Conservation (phyloP, 495 filamentous ascomycete genomes). For the Acidomyces sp. region DNA sequence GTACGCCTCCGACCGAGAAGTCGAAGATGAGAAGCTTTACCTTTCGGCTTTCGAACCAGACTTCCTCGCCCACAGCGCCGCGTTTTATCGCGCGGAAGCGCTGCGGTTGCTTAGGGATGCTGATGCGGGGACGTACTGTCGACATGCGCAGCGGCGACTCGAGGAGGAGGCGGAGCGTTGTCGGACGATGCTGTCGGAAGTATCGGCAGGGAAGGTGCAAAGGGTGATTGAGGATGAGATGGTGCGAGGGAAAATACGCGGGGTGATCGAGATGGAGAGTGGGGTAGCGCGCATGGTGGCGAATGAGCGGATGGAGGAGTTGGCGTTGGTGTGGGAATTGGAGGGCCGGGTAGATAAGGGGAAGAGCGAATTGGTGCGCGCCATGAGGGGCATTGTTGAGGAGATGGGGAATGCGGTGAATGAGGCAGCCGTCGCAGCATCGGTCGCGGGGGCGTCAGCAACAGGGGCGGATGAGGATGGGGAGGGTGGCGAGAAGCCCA, state of each 20-base stretch:
- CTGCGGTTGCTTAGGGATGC: slow-evolving; percentile 57
- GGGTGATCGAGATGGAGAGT: slow-evolving; percentile 74
- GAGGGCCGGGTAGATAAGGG: slow-evolving; percentile 65
- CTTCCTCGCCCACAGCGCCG: slow-evolving; percentile 54
- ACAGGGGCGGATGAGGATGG: slow-evolving; percentile 19
- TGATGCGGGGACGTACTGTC: slow-evolving; percentile 73
- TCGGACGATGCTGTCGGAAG: slow-evolving; percentile 55
- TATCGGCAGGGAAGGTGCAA: slow-evolving; percentile 61
- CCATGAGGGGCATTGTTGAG: slow-evolving; percentile 59
- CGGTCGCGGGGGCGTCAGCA: slow-evolving; percentile 17
- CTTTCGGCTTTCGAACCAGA: slow-evolving; percentile 66
- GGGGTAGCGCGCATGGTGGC: slow-evolving; percentile 86
- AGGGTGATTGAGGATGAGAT: slow-evolving; percentile 68
- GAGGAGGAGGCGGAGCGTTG: slow-evolving; percentile 72
- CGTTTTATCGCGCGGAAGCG: slow-evolving; percentile 69
- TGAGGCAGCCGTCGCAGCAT: slow-evolving; percentile 38
- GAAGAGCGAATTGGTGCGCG: slow-evolving; percentile 54
- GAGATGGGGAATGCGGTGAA: slow-evolving; percentile 76
- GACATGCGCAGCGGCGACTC: slow-evolving; percentile 59
- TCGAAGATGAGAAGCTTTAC: slow-evolving; percentile 68
- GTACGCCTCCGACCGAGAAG: slow-evolving; percentile 66
- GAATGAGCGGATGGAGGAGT: slow-evolving; percentile 63
- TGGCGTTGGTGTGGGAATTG: slow-evolving; percentile 64
- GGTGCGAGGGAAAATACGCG: slow-evolving; percentile 58
- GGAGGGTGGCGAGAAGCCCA: too few species aligned